phyloP scores from a whole-genome alignment of 257 asterid species.

The Petunia axillaris region DNA sequence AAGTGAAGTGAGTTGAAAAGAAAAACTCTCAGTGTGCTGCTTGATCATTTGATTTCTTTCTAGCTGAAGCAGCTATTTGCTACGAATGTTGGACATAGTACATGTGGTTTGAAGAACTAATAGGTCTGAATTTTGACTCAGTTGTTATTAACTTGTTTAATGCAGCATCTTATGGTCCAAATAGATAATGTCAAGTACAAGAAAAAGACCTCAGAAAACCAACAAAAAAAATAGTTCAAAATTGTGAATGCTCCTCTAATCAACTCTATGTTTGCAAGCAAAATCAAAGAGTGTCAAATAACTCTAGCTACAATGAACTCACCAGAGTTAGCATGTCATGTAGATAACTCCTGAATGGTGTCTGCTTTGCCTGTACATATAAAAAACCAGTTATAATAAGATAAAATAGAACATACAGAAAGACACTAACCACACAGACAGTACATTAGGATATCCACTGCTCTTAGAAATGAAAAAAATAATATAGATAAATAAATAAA shows the following conservation, averaged over 20 bases:
- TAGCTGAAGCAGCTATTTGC: neutral
- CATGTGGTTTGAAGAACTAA: neutral
- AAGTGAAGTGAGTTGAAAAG: neutral
- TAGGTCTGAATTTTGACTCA: too few species aligned
- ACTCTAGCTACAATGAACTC: conserved; percentile 33
- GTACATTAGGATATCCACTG: neutral
- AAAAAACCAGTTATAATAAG: neutral
- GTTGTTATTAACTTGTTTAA: neutral
- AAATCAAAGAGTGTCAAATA: neutral
- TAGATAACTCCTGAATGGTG: conserved; percentile 72
- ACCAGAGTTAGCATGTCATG: conserved; percentile 67
- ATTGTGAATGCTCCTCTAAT: neutral
- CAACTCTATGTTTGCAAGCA: neutral
- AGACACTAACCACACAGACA: neutral
- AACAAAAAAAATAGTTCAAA: neutral
- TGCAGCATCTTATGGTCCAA: neutral
- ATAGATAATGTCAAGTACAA: neutral
- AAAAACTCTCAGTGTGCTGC: neutral
- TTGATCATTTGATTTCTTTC: neutral
- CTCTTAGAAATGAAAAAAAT: neutral
- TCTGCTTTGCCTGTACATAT: conserved; percentile 65
- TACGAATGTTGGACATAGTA: neutral
- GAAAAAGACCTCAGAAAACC: neutral
- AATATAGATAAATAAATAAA: too few species aligned
- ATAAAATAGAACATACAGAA: neutral